Evolutionary conservation across 495 filamentous ascomycete species (phyloP).

Genomic region (Darksidea phi): DNA sequence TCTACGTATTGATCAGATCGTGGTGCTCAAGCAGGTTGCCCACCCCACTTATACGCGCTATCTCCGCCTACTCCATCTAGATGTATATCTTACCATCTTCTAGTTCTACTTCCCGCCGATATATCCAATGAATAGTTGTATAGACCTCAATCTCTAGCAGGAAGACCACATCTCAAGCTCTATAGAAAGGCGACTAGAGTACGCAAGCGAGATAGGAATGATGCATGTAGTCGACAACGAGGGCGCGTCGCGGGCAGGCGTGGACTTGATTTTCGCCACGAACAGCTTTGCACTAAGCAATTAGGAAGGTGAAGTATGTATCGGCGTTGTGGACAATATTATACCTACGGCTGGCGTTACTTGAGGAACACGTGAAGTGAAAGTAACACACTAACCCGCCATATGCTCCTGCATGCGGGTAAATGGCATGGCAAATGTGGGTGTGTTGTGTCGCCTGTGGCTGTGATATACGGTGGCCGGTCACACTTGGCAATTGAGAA

Average conservation of each 20-base stretch:
- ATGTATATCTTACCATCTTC: slow-evolving; percentile 12
- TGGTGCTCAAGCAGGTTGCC: slow-evolving; percentile 5
- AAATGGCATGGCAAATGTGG: slow-evolving; percentile 12
- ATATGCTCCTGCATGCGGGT: slow-evolving; percentile 12
- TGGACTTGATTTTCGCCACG: slow-evolving; percentile 11
- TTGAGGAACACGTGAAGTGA: neutral
- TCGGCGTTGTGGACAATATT: slow-evolving; percentile 21
- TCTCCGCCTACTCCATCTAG: slow-evolving; percentile 19
- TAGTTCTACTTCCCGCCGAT: slow-evolving; percentile 16
- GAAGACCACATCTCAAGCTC: slow-evolving; percentile 19
- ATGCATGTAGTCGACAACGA: slow-evolving; percentile 19
- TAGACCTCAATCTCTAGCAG: slow-evolving; percentile 16
- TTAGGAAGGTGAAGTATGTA: slow-evolving; percentile 13
- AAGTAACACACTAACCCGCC: slow-evolving; percentile 8
- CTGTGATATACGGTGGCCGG: slow-evolving; percentile 13
- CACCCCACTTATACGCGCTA: slow-evolving; percentile 10
- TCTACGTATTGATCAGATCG: too few species aligned
- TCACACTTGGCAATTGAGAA: neutral
- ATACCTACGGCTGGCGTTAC: slow-evolving; percentile 13
- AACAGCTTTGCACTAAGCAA: slow-evolving; percentile 10
- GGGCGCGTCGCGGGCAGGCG: slow-evolving; percentile 7
- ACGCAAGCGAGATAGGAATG: slow-evolving; percentile 13
- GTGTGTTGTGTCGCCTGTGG: slow-evolving; percentile 4
- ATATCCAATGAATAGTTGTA: slow-evolving; percentile 24
- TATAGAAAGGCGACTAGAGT: slow-evolving; percentile 6